phyloP scores from a whole-genome alignment of 2,329 filamentous ascomycete species.

The Alternaria triticina region DNA sequence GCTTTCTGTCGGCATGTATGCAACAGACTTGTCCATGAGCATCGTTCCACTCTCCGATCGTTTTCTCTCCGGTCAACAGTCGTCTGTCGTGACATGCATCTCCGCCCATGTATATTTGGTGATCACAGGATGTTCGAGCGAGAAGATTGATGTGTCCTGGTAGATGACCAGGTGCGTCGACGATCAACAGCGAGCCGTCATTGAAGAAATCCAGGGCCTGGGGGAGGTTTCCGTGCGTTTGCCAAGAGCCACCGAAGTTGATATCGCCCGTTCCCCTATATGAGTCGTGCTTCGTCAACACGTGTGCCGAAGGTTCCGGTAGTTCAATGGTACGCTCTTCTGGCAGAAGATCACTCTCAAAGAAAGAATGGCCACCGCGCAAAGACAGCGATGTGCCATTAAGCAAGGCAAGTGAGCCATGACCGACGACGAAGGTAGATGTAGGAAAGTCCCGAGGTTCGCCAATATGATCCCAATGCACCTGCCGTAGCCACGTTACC shows the following conservation, averaged over 20 bases:
- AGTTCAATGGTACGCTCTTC: conserved; percentile 53
- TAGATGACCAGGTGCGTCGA: conserved; percentile 61
- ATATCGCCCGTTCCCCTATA: neutral
- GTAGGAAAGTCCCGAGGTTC: conserved; percentile 47
- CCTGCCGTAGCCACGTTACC: conserved; percentile 25
- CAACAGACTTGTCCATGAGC: conserved; percentile 54
- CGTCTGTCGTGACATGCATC: conserved; percentile 63
- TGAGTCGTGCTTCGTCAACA: neutral
- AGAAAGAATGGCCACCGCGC: conserved; percentile 46
- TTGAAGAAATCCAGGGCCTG: conserved; percentile 56
- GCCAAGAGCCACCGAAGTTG: conserved; percentile 48
- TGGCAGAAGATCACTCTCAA: conserved; percentile 55
- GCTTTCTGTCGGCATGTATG: conserved; percentile 59
- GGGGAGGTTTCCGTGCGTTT: conserved; percentile 52
- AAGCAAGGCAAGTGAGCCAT: conserved; percentile 34
- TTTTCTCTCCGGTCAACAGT: conserved; percentile 59
- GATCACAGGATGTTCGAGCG: conserved; percentile 45
- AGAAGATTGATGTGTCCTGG: conserved; percentile 62
- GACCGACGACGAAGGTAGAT: conserved; percentile 51
- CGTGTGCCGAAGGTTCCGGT: conserved; percentile 34
- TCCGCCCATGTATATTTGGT: conserved; percentile 58
- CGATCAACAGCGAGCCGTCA: conserved; percentile 56
- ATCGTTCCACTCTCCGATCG: conserved; percentile 60
- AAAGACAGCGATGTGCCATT: conserved; percentile 28
- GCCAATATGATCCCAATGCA: conserved; percentile 54